These are phyloP conservation scores for Phaeoacremonium minimum DNA, from an alignment of 2,329 filamentous ascomycete genomes.

Conservation along the genomic window DNA sequence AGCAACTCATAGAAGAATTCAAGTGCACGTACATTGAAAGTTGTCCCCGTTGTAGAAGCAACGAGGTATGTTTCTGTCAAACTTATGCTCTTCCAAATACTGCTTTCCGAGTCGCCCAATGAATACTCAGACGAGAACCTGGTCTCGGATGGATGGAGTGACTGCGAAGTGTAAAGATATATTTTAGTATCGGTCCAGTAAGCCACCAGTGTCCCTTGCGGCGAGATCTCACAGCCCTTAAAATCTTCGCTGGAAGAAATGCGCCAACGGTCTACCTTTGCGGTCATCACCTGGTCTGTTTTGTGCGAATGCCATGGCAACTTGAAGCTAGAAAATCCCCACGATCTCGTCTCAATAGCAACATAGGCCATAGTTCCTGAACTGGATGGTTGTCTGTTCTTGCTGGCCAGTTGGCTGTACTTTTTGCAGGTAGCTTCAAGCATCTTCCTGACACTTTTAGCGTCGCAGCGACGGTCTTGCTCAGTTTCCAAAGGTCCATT, in stretches of 20 bases:
- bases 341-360: no score
- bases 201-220: constrained; percentile 16
- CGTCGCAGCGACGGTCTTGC: constrained; percentile 12
- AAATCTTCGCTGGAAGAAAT: constrained; percentile 12
- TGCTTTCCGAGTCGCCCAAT: constrained; percentile 9
- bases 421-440: constrained; percentile 11
- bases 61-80: constrained; percentile 15
- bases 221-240: constrained; percentile 21
- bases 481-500: constrained; percentile 16
- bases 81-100: constrained; percentile 14
- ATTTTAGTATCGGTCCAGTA: constrained; percentile 23
- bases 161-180: constrained; percentile 18
- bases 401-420: constrained; percentile 4
- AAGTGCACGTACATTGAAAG: constrained; percentile 9
- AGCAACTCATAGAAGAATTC: background rate
- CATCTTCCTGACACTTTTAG: constrained; percentile 12
- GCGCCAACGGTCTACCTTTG: constrained; percentile 13
- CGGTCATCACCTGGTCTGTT: background rate
- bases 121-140: constrained; percentile 6
- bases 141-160: constrained; percentile 5
- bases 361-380: no score
- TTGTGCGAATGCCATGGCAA: no score
- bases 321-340: no score
- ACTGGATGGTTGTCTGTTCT: no score
- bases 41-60: constrained; percentile 15